Evolutionary conservation across 768 basidiomycete genomes (phyloP).

Genomic region (Hirschioporus abietinus): DNA sequence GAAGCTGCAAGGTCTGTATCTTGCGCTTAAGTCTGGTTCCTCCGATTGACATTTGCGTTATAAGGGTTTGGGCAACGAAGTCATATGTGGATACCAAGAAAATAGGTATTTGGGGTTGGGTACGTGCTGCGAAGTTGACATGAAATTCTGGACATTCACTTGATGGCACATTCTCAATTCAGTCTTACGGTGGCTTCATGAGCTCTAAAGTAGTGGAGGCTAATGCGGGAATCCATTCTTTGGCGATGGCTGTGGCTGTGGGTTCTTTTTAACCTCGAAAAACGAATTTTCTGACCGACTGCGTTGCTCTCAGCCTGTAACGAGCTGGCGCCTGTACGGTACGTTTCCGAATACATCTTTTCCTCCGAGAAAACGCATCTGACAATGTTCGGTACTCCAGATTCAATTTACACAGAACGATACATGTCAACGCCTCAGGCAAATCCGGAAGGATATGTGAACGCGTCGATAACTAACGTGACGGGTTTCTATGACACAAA

Average conservation of each 20-base stretch:
- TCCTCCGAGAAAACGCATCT: background rate
- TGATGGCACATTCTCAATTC: slow-evolving; percentile 4
- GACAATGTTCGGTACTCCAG: slow-evolving; percentile 29
- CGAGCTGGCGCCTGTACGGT: slow-evolving; percentile 82
- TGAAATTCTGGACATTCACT: slow-evolving; percentile 8
- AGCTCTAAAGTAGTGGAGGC: slow-evolving; percentile 90
- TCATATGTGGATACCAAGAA: slow-evolving; percentile 83
- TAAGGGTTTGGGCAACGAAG: slow-evolving; percentile 77
- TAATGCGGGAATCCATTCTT: slow-evolving; percentile 80
- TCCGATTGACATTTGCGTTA: background rate
- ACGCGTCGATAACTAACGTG: slow-evolving; percentile 83
- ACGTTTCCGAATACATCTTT: slow-evolving; percentile 18
- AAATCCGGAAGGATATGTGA: slow-evolving; percentile 86
- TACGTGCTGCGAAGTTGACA: slow-evolving; percentile 33
- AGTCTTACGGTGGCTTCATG: slow-evolving; percentile 98
- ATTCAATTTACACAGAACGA: slow-evolving; percentile 95
- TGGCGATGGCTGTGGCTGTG: slow-evolving; percentile 90
- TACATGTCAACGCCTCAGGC: slow-evolving; percentile 85
- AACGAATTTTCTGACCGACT: background rate
- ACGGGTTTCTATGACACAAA: slow-evolving; percentile 78
- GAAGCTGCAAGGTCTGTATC: slow-evolving; percentile 70
- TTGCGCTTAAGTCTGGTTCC: background rate
- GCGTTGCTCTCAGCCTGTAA: slow-evolving; percentile 58
- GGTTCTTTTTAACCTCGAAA: slow-evolving; percentile 23
- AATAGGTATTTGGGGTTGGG: slow-evolving; percentile 99